Percentiles rank a stretch among this genome's conserved stretches.
These are phyloP conservation scores for Solanum ossicruentum DNA, from an alignment of 257 asterid genomes.

Conservation along the genomic window DNA sequence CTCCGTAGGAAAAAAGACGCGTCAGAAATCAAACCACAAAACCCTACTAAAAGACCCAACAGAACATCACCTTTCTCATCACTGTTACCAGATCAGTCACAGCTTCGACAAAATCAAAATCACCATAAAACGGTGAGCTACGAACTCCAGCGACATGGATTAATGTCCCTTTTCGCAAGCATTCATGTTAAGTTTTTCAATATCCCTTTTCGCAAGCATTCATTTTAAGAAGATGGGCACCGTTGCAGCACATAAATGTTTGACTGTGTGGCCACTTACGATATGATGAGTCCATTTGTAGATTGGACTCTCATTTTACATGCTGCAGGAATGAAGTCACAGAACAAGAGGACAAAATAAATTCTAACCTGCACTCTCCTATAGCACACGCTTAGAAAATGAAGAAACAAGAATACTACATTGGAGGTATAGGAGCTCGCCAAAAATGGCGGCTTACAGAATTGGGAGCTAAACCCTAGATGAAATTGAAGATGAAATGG, in stretches of 20 bases:
- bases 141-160: too few species aligned
- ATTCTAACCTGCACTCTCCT: constrained; percentile 45
- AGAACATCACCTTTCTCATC: too few species aligned
- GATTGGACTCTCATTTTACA: constrained; percentile 23
- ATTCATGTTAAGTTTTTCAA: constrained; percentile 9
- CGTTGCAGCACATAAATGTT: constrained; percentile 94
- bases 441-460: too few species aligned
- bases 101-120: too few species aligned
- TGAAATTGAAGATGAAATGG: neutral
- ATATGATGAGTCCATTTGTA: constrained; percentile 54
- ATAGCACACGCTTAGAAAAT: neutral
- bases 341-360: neutral
- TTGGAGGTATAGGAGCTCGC: neutral
- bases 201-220: constrained; percentile 85
- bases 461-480: neutral
- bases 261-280: constrained; percentile 89
- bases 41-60: too few species aligned
- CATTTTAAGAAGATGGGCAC: constrained; percentile 84
- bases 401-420: neutral
- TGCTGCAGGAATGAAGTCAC: neutral
- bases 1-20: too few species aligned
- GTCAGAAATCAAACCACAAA: too few species aligned
- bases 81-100: too few species aligned
- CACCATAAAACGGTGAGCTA: too few species aligned
- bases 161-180: too few species aligned